phyloP scores from a whole-genome alignment of 495 filamentous ascomycete species.

The Jackrogersella minutella region DNA sequence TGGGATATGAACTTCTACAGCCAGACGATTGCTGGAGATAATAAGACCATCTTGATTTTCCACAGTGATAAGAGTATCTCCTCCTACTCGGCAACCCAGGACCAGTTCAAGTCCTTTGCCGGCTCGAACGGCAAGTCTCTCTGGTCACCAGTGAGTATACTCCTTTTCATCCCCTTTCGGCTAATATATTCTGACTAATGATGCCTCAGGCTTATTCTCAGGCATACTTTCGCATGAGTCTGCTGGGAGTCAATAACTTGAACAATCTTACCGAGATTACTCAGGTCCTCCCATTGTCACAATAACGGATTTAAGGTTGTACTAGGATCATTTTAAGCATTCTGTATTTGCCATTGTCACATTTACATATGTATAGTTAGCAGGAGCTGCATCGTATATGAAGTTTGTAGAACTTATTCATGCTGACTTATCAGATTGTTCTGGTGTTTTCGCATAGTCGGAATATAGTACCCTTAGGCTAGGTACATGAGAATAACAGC shows the following conservation, averaged over 20 bases:
- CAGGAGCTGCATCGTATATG: background rate
- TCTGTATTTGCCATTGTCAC: background rate
- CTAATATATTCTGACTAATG: conserved; percentile 1
- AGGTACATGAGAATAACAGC: too few species aligned
- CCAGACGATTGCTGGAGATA: conserved; percentile 48
- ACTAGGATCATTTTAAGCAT: background rate
- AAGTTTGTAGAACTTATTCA: too few species aligned
- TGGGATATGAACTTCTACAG: conserved; percentile 57
- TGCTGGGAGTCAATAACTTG: conserved; percentile 53
- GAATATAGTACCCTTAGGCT: too few species aligned
- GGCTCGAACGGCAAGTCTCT: conserved; percentile 38
- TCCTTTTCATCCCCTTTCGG: background rate
- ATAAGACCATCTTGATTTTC: conserved; percentile 56
- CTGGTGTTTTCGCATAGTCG: too few species aligned
- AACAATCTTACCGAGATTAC: conserved; percentile 53
- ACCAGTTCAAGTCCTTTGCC: conserved; percentile 44
- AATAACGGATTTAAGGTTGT: background rate
- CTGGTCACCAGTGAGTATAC: conserved; percentile 46
- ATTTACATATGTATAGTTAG: background rate
- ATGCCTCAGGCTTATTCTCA: conserved; percentile 44
- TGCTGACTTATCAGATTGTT: too few species aligned
- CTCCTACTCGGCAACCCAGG: conserved; percentile 45
- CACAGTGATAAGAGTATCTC: conserved; percentile 53
- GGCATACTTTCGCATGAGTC: conserved; percentile 52
- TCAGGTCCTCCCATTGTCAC: conserved; percentile 41